Evolutionary conservation across 148 eudicot genomes (phyloP), one percentile per base, ranked within the genome.

Genomic region (Nepenthes mirabilis): DNA sequence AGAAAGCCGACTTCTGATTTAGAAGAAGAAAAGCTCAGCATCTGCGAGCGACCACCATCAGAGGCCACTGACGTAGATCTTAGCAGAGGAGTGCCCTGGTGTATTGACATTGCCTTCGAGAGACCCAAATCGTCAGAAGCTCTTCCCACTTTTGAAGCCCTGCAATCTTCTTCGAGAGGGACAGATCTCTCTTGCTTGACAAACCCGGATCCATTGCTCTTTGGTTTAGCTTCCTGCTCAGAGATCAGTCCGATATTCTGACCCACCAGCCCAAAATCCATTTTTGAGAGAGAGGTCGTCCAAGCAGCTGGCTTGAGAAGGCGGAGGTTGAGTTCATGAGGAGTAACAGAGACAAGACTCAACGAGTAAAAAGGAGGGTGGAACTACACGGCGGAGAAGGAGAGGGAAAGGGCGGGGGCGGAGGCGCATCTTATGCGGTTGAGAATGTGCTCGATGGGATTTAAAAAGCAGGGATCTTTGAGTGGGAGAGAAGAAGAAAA

Each of bases 21-120:
- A 34, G 82, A 37, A n/a, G 86, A 75, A 58, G 85, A 75, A 64
- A 87, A 83, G 62, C 85, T 77, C 56, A 83, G 64, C 87, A 87
- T 83, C 61, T 75, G 82, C 14, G 68, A 73, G 5, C 55, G 62
- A 14, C 51, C 6, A 33, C 9, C 9, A 54, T 4, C 33, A 54
- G 33, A 9, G 37, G 13, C 40, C 14, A 11, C 8, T 5, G 6
- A 12, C 56, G 14, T 56, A 73, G 82, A 81, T 84, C 82, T 79
- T 57, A 69, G 33, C 6, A 63, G 49, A 54, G 70, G 12, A 62
- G 57, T 23, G 2, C 65, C 66, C 36, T 61, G 64, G 5, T 50
- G 74, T 14, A 53, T 52, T 58, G 52, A 56, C 55, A 47, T 33
- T 58, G 57, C 36, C 36, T 58, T 63, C 6, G 55, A 63, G 12